A percentile compares a stretch with the other conserved stretches of the same genome.
These are phyloP conservation scores for Tolypocladium ophioglossoides DNA, from an alignment of 2,329 filamentous ascomycete genomes.

Conservation along the genomic window DNA sequence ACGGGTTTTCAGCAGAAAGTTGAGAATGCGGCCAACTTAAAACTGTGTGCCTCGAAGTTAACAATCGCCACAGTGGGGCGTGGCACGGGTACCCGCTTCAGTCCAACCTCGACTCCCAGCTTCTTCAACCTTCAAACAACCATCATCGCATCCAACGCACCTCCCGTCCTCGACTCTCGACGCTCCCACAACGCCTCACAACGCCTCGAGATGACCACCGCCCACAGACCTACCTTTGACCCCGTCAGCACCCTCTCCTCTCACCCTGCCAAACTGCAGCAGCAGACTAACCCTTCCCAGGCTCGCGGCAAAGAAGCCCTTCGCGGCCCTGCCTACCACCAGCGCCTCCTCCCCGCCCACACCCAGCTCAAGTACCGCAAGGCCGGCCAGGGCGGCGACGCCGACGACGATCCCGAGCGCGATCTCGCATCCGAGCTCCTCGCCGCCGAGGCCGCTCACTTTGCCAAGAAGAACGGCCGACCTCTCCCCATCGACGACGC, in stretches of 20 bases:
- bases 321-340: conserved; percentile 88
- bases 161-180: neutral
- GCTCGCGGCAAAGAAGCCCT: conserved; percentile 91
- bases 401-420: conserved; percentile 54
- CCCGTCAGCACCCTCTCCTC: conserved; percentile 49
- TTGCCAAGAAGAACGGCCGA: conserved; percentile 64
- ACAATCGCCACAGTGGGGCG: neutral
- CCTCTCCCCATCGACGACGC: conserved; percentile 34
- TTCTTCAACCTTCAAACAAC: neutral
- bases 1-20: no score
- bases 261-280: neutral
- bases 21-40: no score
- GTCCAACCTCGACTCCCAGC: neutral
- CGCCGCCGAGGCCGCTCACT: conserved; percentile 78
- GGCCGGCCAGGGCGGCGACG: conserved; percentile 78
- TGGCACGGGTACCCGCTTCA: neutral
- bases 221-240: conserved; percentile 87
- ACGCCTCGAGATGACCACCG: conserved; percentile 45
- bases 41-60: no score
- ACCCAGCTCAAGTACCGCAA: conserved; percentile 83
- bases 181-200: neutral
- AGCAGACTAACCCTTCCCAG: conserved; percentile 31
- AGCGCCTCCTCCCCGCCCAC: conserved; percentile 87
- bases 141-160: neutral
- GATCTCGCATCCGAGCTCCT: conserved; percentile 87